phyloP scores from a whole-genome alignment of 2,329 filamentous ascomycete species.

The Epichloe coenophiala region DNA sequence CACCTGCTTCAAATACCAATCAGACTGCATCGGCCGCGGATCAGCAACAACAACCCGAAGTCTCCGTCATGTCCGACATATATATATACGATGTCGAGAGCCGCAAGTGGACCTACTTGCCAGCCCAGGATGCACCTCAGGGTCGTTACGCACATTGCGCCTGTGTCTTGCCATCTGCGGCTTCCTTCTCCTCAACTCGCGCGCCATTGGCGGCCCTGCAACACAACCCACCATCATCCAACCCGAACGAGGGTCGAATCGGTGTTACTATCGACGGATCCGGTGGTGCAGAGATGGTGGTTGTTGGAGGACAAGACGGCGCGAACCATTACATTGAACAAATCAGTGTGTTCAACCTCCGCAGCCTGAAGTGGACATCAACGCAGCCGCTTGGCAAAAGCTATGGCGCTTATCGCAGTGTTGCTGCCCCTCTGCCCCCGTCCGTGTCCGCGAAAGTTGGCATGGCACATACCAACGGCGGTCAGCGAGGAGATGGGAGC shows the following conservation, averaged over 20 bases:
- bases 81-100: conserved; percentile 84
- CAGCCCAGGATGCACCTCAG: conserved; percentile 70
- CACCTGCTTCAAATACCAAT: conserved; percentile 44
- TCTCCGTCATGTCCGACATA: conserved; percentile 95
- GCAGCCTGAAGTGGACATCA: conserved; percentile 89
- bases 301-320: conserved; percentile 91
- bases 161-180: conserved; percentile 77
- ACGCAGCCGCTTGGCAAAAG: conserved; percentile 79
- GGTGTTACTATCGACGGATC: conserved; percentile 81
- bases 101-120: conserved; percentile 73
- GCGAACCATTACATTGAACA: conserved; percentile 99
- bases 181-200: conserved; percentile 70
- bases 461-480: conserved; percentile 33
- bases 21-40: conserved; percentile 27
- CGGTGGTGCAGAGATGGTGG: conserved; percentile 91
- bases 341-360: conserved; percentile 93
- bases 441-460: conserved; percentile 54
- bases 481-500: conserved; percentile 27
- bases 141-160: conserved; percentile 95
- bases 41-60: conserved; percentile 53
- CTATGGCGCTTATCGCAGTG: conserved; percentile 91
- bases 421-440: conserved; percentile 70
- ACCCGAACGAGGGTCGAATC: conserved; percentile 75
- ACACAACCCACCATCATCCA: conserved; percentile 72
- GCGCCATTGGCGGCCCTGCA: conserved; percentile 78